Percentiles rank a stretch among this genome's conserved stretches.
phyloP scores from a whole-genome alignment of 139 green algal species.

The Chlorella sp. region DNA sequence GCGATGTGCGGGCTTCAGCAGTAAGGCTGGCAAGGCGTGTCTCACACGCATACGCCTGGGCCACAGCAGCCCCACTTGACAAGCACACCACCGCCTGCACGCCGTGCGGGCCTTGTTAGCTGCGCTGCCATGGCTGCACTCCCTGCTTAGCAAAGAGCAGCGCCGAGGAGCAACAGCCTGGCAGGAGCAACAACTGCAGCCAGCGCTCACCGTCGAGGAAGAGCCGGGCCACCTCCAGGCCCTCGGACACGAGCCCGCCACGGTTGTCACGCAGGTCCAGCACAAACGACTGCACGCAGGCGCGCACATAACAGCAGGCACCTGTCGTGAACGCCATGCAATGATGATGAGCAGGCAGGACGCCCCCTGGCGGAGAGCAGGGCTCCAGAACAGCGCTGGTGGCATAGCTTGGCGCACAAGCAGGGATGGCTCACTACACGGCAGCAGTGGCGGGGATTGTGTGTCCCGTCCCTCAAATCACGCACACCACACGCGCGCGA shows the following conservation, averaged over 20 bases:
- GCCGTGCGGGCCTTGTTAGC: too few relatives aligned
- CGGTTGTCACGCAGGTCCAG: conserved; percentile 95
- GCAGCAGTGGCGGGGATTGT: too few relatives aligned
- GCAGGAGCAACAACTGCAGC: background rate
- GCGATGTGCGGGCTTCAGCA: background rate
- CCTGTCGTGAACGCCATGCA: too few relatives aligned
- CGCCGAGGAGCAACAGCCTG: too few relatives aligned
- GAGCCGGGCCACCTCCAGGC: conserved; percentile 81
- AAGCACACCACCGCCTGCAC: background rate
- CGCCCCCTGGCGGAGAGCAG: background rate
- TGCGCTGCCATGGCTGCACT: too few relatives aligned
- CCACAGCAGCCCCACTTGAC: background rate
- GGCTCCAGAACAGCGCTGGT: too few relatives aligned
- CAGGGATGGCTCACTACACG: too few relatives aligned
- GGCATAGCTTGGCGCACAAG: too few relatives aligned
- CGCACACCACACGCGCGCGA: background rate
- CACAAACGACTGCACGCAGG: conserved; percentile 41
- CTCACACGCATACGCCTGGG: background rate
- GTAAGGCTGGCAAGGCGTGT: background rate
- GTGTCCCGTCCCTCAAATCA: too few relatives aligned
- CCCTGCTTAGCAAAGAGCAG: too few relatives aligned
- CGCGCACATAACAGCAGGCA: background rate
- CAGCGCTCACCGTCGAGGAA: conserved; percentile 61
- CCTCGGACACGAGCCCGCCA: conserved; percentile 72
- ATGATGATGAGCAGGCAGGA: background rate